Base-by-base conservation (phyloP, 2,329 filamentous ascomycete genomes). In the Leptographium wingfieldii region DNA sequence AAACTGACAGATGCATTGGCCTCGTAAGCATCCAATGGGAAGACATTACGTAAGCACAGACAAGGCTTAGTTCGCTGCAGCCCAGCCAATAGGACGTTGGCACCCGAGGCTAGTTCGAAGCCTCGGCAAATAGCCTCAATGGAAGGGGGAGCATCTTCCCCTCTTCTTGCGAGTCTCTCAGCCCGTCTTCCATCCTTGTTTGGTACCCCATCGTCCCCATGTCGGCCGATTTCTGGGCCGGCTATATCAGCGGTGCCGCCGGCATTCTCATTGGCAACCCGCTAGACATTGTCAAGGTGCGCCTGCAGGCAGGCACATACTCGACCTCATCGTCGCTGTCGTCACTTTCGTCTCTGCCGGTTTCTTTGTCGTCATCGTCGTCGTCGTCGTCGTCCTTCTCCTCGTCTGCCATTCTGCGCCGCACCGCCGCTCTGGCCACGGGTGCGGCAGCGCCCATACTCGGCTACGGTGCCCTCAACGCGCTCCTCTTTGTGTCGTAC, bases 221-320 rank as follows among this genome's bases (percentile, higher is more conserved):
- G 88, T 89, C 88, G 57, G 83, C 90, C 66, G 92, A 96, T 70
- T 96, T 96, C 73, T 95, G 89, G 88, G 89, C 92, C 61, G 91
- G 92, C 68, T 96, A 96, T 72, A 74, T 94, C 63, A 92, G 88
- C 69, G 92, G 92, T 58, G 90, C 88, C 60, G 79, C 86, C 56
- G 89, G 90, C 54, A 96, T 96, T 67, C 75, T 95, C 55, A 87
- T 96, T 62, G 91, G 92, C 63, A 96, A 96, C 67, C 90, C 91
- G 3, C 77, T 96, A 9, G 72, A 74, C 59, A 67, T 74, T 5
- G 71, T 91, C 67, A 92, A 92, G 73, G 89, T 91, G 58, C 87
- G 86, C 49, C 76, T 95, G 2, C 92, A 97, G 77, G 86, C 88
- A 43, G 79, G 79, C 38, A 35, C 33, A 2, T 10, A 2, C 92